A percentile compares a stretch with the other conserved stretches of the same genome.
Evolutionary conservation across 495 filamentous ascomycete genomes (phyloP).

Genomic region (Hypoxylon rickii): DNA sequence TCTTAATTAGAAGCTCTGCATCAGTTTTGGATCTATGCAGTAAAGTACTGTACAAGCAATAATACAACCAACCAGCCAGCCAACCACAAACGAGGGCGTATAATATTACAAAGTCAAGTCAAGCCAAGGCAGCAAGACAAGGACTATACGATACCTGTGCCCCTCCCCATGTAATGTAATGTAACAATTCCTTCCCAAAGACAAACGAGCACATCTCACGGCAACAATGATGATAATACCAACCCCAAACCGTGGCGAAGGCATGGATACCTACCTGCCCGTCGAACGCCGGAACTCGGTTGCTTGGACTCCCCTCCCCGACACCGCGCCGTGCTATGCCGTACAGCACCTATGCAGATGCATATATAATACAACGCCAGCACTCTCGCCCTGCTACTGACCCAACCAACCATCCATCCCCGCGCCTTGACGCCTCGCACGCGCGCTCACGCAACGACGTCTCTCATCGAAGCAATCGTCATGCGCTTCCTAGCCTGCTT

Average conservation of each 20-base stretch:
- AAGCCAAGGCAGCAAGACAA: neutral
- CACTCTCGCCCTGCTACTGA: neutral
- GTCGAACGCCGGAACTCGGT: no score
- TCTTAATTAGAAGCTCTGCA: conserved; percentile 11
- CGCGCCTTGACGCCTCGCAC: no score
- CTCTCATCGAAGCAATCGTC: conserved; percentile 23
- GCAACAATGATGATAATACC: no score
- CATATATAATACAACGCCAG: conserved; percentile 17
- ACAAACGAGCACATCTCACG: no score
- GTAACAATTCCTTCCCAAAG: neutral
- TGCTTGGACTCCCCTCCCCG: no score
- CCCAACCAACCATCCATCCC: neutral
- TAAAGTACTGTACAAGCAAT: conserved; percentile 16
- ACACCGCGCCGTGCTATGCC: neutral
- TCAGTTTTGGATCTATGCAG: conserved; percentile 10
- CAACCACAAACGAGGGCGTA: neutral
- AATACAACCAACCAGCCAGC: conserved; percentile 14
- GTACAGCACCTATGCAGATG: conserved; percentile 14
- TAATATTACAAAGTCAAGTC: neutral
- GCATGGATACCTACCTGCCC: no score
- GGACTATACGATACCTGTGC: neutral
- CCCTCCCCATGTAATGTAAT: neutral
- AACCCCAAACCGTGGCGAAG: no score
- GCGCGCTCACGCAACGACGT: conserved; percentile 7
- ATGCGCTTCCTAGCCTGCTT: conserved; percentile 53